Percentiles rank a stretch among this genome's conserved stretches.
Evolutionary conservation across 768 basidiomycete genomes (phyloP).

Genomic region (Butyriboletus loyo): DNA sequence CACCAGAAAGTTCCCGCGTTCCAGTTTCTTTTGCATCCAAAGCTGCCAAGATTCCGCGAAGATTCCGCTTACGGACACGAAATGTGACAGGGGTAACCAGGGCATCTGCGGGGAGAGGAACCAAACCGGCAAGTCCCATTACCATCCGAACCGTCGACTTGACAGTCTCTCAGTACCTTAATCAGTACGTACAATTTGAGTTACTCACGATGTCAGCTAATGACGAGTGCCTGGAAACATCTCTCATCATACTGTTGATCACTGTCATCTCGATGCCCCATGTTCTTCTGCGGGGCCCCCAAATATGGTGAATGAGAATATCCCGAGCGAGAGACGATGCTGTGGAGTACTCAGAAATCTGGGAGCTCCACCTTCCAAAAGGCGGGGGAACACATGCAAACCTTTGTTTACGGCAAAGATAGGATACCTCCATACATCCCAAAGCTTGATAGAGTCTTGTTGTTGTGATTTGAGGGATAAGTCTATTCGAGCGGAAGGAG

Average conservation of each 20-base stretch:
- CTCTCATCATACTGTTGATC: conserved; percentile 80
- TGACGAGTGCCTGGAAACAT: conserved; percentile 74
- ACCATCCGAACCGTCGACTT: conserved; percentile 53
- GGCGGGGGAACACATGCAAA: conserved; percentile 21
- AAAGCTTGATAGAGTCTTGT: conserved; percentile 53
- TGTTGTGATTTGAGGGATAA: conserved; percentile 61
- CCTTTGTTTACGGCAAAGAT: conserved; percentile 67
- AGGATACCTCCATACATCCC: conserved; percentile 73
- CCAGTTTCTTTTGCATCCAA: conserved; percentile 78
- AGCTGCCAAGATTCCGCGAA: conserved; percentile 77
- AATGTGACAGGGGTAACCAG: conserved; percentile 95
- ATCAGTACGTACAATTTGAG: background rate
- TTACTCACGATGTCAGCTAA: conserved; percentile 75
- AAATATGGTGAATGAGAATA: conserved; percentile 73
- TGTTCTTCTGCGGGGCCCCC: conserved; percentile 83
- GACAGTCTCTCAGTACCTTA: background rate
- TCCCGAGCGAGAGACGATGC: conserved; percentile 51
- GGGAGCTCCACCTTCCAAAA: background rate
- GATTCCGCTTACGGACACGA: conserved; percentile 62
- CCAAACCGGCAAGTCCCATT: conserved; percentile 76
- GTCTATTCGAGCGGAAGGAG: conserved; percentile 72
- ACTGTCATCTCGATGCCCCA: conserved; percentile 98
- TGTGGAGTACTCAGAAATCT: conserved; percentile 6
- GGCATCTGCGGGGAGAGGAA: conserved; percentile 88
- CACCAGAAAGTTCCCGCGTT: conserved; percentile 77